Conservation (phyloP, 495 filamentous ascomycete species). For the Tuber melanosporum region DNA sequence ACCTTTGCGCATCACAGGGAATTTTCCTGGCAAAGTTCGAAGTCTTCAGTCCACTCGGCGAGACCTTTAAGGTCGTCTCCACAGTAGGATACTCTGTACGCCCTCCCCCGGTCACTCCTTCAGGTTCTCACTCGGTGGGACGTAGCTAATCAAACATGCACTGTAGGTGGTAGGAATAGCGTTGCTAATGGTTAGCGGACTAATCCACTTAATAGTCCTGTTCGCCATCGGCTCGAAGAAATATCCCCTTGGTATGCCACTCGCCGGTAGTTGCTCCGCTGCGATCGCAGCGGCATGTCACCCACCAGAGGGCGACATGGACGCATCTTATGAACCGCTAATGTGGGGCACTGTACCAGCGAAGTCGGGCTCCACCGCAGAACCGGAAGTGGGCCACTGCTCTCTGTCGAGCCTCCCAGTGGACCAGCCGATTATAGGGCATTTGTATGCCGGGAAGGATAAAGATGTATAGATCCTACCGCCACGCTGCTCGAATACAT, state of each 20-base stretch:
- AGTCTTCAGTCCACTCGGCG: neutral
- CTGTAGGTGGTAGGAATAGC: neutral
- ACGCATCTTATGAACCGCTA: neutral
- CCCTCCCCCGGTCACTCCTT: neutral
- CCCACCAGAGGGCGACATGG: neutral
- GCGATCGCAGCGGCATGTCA: constrained; percentile 26
- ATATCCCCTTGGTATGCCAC: constrained; percentile 9
- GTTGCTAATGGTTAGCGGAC: neutral
- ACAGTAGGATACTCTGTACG: neutral
- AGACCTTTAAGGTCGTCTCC: neutral
- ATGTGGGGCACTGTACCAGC: neutral
- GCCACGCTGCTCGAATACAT: neutral
- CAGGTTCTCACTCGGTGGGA: neutral
- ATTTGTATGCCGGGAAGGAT: constrained; percentile 4
- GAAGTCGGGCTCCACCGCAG: neutral
- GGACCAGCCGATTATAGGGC: neutral
- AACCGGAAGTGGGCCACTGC: neutral
- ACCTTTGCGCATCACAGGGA: constrained; percentile 48
- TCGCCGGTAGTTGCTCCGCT: constrained; percentile 13
- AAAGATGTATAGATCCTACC: neutral
- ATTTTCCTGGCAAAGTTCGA: constrained; percentile 42
- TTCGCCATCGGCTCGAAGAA: neutral
- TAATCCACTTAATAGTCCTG: neutral
- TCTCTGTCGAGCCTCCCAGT: constrained; percentile 1
- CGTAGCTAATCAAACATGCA: neutral